Evolutionary conservation across 768 basidiomycete genomes (phyloP), one percentile per base, ranked within the genome.

Genomic region (Boletus coccyginus): DNA sequence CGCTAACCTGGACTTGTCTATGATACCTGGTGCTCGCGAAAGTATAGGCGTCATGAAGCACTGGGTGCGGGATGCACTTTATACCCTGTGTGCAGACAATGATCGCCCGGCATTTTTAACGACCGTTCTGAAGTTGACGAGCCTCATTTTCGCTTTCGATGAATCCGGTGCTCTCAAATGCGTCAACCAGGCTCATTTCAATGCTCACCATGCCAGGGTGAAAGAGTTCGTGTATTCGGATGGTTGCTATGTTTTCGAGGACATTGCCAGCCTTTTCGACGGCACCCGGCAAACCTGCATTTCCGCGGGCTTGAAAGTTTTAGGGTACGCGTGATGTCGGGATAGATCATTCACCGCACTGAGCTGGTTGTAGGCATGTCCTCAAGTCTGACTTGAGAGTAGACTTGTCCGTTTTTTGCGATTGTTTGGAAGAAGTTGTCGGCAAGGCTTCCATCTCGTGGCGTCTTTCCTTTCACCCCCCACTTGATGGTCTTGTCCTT

Each of bases 391-490:
- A 56, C 7, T 53, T 83, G 7, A 62, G 62, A 3, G 72, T 84
- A 19, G 73, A 84, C 35, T 27, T 27, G 27, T 27, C 27, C 27
- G 27, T 27, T 27, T 27, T 27, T 27, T 27, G 27, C 3, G 27
- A 81, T 51, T 68, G 79, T 43, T 56, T 83, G 17, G 86, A 88
- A 41, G 66, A 68, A 11, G 63, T 87, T 2, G 77, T 79, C 46
- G 73, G 72, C 9, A 73, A 72, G 14, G 61, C 76, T 6, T 68
- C 80, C 7, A 51, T 86, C 3, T 71, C 72, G 1, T 62, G 64
- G 41, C 67, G 66, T 63, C 68, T 53, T 58, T 62, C 31, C 39
- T 57, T 13, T 21, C 21, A 16, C 7, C 56, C 42, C 0, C 52
- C 43, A 44, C 65, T 83, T 0, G 79, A 86, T 62, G 71, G 74